A percentile compares a stretch with the other conserved stretches of the same genome.
Conservation (phyloP, 1,284 basidiomycete species). For the Malassezia cuniculi region DNA sequence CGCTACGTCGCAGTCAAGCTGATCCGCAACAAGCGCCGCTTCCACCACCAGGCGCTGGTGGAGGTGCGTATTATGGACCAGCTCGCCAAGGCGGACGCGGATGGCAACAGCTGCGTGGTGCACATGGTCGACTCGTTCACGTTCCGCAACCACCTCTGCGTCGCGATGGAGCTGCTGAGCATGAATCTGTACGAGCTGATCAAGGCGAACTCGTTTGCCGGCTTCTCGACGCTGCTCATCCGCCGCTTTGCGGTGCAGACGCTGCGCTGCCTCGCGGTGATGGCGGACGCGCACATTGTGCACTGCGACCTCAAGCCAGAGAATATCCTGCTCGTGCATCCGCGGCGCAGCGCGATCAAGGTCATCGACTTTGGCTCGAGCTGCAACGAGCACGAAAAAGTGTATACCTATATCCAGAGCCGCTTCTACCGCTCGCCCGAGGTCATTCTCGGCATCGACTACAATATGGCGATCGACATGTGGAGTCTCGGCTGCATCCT, state of each 20-base stretch:
- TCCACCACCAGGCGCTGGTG: conserved; percentile 94
- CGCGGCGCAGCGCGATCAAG: conserved; percentile 88
- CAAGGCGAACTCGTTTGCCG: conserved; percentile 95
- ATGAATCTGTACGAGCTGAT: conserved; percentile 99
- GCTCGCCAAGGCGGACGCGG: conserved; percentile 89
- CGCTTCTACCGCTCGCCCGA: conserved; percentile 90
- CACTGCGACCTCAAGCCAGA: conserved; percentile 99
- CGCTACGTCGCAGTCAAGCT: conserved; percentile 96
- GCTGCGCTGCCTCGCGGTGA: conserved; percentile 73
- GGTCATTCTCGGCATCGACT: conserved; percentile 47
- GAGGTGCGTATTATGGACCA: conserved; percentile 98
- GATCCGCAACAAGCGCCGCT: conserved; percentile 96
- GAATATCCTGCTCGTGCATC: conserved; percentile 90
- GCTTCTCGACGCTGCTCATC: conserved; percentile 87
- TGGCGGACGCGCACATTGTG: conserved; percentile 94
- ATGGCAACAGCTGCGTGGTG: conserved; percentile 91
- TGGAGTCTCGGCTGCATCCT: conserved; percentile 97
- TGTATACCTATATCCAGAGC: conserved; percentile 93
- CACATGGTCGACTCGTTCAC: conserved; percentile 99
- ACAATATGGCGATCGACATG: conserved; percentile 66
- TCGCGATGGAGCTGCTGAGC: conserved; percentile 91
- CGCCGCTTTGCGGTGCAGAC: conserved; percentile 93
- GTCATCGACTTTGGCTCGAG: conserved; percentile 99
- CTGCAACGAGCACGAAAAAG: conserved; percentile 95
- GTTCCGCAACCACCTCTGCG: conserved; percentile 93